phyloP scores from a whole-genome alignment of 495 filamentous ascomycete species.

The Xylaria cubensis region DNA sequence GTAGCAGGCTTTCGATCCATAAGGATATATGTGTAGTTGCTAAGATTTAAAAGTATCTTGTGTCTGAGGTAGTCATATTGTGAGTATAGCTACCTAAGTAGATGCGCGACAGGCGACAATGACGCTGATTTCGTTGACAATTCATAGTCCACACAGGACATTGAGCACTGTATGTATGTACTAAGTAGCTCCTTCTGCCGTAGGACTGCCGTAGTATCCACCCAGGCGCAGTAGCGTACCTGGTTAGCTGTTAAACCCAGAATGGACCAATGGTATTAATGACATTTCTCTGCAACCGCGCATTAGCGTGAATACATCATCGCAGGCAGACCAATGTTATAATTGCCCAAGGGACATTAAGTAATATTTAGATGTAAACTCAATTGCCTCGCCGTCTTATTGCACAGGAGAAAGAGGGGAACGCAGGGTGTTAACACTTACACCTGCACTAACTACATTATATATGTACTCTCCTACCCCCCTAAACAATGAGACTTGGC shows the following conservation, averaged over 20 bases:
- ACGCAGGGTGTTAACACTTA: too few relatives aligned
- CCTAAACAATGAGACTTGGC: too few relatives aligned
- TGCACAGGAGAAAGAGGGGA: neutral
- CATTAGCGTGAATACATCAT: neutral
- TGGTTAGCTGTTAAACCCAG: neutral
- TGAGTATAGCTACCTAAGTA: too few relatives aligned
- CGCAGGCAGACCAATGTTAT: too few relatives aligned
- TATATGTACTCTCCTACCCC: too few relatives aligned
- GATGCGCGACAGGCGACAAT: too few relatives aligned
- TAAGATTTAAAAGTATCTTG: too few relatives aligned
- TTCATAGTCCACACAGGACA: too few relatives aligned
- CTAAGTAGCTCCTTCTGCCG: neutral
- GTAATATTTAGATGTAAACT: neutral
- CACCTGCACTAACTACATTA: too few relatives aligned
- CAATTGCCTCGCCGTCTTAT: neutral
- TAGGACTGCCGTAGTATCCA: neutral
- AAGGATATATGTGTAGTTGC: neutral
- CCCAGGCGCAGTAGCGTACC: neutral
- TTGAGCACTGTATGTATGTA: too few relatives aligned
- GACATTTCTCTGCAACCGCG: neutral
- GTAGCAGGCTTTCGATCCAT: neutral
- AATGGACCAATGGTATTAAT: neutral
- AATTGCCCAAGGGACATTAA: neutral
- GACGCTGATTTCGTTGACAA: too few relatives aligned
- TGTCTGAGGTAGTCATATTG: too few relatives aligned